phyloP scores from a whole-genome alignment of 805 yeast genomes.

The Yarrowia sp. region DNA sequence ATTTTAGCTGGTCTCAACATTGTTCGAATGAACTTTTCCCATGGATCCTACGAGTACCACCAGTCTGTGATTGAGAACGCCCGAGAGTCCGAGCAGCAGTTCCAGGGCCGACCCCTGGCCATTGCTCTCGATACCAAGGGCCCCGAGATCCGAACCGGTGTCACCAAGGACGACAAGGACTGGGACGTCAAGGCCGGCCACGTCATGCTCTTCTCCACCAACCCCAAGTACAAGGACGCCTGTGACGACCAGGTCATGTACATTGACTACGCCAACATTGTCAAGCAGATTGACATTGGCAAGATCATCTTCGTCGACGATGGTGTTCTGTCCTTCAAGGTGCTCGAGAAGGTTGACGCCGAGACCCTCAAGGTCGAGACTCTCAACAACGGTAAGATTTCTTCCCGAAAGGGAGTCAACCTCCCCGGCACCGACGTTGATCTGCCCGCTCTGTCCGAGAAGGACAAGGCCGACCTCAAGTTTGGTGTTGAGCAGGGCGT shows the following conservation, averaged over 20 bases:
- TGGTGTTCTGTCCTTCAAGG: conserved; percentile 96
- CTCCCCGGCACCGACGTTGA: conserved; percentile 98
- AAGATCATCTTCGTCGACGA: conserved; percentile 93
- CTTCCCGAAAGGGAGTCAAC: conserved; percentile 98
- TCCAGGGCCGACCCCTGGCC: conserved; percentile 95
- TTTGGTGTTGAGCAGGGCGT: conserved; percentile 98
- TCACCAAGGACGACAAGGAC: conserved; percentile 75
- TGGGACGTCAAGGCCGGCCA: conserved; percentile 80
- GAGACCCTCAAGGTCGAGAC: conserved; percentile 81
- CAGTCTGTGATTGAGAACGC: conserved; percentile 95
- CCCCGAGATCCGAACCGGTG: conserved; percentile 99
- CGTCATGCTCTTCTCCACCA: conserved; percentile 91
- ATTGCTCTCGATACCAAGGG: conserved; percentile 99
- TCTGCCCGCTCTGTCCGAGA: conserved; percentile 95
- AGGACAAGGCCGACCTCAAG: conserved; percentile 85
- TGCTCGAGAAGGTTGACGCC: conserved; percentile 74
- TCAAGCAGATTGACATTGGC: conserved; percentile 86
- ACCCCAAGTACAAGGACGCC: conserved; percentile 65
- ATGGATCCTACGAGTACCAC: conserved; percentile 97
- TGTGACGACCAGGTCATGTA: conserved; percentile 81
- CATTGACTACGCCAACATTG: conserved; percentile 93
- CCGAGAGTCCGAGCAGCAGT: conserved; percentile 84
- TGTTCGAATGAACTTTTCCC: conserved; percentile 98
- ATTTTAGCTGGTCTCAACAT: conserved; percentile 86
- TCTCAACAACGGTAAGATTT: conserved; percentile 91